Evolutionary conservation across 768 basidiomycete species (phyloP).

Genomic region (Lenzites betulinus): DNA sequence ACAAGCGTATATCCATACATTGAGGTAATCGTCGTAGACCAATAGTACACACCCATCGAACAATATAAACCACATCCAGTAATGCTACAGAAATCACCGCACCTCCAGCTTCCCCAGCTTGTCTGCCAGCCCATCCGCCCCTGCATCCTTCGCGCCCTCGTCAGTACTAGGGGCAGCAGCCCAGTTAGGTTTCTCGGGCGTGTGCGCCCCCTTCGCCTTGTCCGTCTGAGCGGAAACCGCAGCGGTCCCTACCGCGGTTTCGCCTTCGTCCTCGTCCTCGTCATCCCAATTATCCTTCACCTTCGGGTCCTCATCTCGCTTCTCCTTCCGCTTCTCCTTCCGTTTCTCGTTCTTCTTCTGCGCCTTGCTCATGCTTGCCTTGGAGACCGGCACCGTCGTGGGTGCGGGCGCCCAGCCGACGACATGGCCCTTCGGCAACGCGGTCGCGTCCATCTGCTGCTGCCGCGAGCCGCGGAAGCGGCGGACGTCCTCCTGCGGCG

Average conservation of each 20-base stretch:
- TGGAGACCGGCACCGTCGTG: slow-evolving; percentile 35
- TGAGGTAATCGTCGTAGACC: slow-evolving; percentile 16
- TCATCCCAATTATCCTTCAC: slow-evolving; percentile 84
- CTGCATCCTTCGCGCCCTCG: slow-evolving; percentile 21
- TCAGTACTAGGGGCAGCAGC: slow-evolving; percentile 24
- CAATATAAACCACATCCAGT: slow-evolving; percentile 12
- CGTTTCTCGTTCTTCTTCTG: slow-evolving; percentile 83
- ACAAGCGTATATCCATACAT: slow-evolving; percentile 4
- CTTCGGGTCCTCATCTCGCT: slow-evolving; percentile 50
- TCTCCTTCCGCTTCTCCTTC: slow-evolving; percentile 61
- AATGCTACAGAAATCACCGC: slow-evolving; percentile 36
- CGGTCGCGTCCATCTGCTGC: slow-evolving; percentile 63
- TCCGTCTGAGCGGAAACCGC: background rate
- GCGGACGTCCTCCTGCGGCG: slow-evolving; percentile 91
- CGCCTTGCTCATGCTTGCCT: slow-evolving; percentile 42
- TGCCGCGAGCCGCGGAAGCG: slow-evolving; percentile 82
- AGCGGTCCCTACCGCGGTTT: slow-evolving; percentile 18
- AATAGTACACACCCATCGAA: slow-evolving; percentile 20
- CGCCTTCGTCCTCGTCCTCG: slow-evolving; percentile 55
- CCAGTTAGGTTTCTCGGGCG: slow-evolving; percentile 29
- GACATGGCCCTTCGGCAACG: slow-evolving; percentile 77
- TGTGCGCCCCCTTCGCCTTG: slow-evolving; percentile 26
- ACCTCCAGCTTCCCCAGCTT: slow-evolving; percentile 62
- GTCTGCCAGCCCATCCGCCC: slow-evolving; percentile 43
- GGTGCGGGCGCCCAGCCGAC: slow-evolving; percentile 71